Evolutionary conservation across 495 filamentous ascomycete genomes (phyloP).

Genomic region (Talaromyces stipitatus): DNA sequence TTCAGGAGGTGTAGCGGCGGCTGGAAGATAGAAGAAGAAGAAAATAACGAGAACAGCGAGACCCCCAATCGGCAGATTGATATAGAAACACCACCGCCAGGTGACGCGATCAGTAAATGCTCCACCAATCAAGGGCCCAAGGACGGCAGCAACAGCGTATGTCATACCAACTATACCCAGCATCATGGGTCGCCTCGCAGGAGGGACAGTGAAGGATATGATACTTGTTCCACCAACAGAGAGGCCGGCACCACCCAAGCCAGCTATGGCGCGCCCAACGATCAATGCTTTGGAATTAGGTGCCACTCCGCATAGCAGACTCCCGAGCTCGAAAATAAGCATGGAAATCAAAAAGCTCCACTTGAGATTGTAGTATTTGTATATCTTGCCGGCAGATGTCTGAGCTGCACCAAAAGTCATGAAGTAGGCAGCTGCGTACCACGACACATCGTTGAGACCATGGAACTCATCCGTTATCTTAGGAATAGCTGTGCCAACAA

Average conservation of each 20-base stretch:
- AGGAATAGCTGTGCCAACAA: conserved; percentile 16
- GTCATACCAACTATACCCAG: background rate
- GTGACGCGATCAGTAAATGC: conserved; percentile 53
- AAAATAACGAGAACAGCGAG: conserved; percentile 17
- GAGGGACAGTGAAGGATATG: conserved; percentile 21
- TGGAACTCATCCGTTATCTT: conserved; percentile 22
- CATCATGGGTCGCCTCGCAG: conserved; percentile 6
- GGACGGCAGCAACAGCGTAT: conserved; percentile 52
- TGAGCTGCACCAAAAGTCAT: conserved; percentile 21
- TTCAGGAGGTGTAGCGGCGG: conserved; percentile 20
- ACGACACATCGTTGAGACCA: conserved; percentile 14
- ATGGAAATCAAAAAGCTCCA: conserved; percentile 9
- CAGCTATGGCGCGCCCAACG: conserved; percentile 62
- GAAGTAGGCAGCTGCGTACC: conserved; percentile 20
- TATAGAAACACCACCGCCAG: conserved; percentile 13
- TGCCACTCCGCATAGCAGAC: conserved; percentile 57
- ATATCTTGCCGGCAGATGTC: conserved; percentile 20
- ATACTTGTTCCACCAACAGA: conserved; percentile 21
- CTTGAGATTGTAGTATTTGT: conserved; percentile 21
- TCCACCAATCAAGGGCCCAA: conserved; percentile 71
- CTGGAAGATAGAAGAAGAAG: conserved; percentile 24
- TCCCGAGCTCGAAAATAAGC: conserved; percentile 61
- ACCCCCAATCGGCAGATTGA: conserved; percentile 46
- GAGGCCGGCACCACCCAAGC: conserved; percentile 47
- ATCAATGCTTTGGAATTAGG: conserved; percentile 57